These are phyloP conservation scores for Eucalyptus marginata DNA, from an alignment of 345 rosid genomes.

Conservation along the genomic window DNA sequence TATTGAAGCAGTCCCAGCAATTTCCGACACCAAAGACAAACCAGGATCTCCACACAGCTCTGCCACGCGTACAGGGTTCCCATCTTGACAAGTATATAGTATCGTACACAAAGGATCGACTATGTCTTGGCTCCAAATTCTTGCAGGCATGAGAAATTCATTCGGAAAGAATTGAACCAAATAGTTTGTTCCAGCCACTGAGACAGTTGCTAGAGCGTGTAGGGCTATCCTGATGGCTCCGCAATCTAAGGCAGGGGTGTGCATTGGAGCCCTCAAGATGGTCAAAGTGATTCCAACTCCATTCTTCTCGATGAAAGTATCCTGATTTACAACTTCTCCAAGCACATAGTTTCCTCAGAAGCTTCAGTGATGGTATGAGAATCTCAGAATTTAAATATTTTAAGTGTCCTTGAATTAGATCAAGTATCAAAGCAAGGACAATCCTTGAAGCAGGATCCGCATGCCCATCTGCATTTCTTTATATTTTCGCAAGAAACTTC, in stretches of 20 bases:
- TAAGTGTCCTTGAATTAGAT: conserved; percentile 19
- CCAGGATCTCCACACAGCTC: conserved; percentile 21
- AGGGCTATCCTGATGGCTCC: conserved; percentile 31
- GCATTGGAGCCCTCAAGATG: conserved; percentile 5
- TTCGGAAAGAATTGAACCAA: conserved; percentile 44
- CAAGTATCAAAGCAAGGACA: conserved; percentile 20
- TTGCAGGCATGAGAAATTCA: conserved; percentile 29
- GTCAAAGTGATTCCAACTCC: conserved; percentile 23
- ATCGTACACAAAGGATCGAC: conserved; percentile 68
- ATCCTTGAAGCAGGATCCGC: conserved; percentile 41
- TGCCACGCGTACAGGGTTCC: conserved; percentile 11
- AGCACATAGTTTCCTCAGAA: conserved; percentile 70
- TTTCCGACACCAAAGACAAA: too few relatives aligned
- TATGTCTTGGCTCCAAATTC: conserved; percentile 27
- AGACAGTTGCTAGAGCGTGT: conserved; percentile 61
- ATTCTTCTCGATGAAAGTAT: conserved; percentile 22
- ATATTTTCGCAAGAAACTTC: conserved; percentile 26
- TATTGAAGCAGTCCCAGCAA: too few relatives aligned
- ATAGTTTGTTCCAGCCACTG: conserved; percentile 39
- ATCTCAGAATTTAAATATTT: conserved; percentile 6
- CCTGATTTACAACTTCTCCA: conserved; percentile 43
- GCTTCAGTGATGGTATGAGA: conserved; percentile 27
- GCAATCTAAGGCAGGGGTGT: conserved; percentile 8
- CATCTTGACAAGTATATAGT: conserved; percentile 48
- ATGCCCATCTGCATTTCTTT: conserved; percentile 36